Conservation (phyloP, 345 rosid species). For the Gossypium mustelinum region DNA sequence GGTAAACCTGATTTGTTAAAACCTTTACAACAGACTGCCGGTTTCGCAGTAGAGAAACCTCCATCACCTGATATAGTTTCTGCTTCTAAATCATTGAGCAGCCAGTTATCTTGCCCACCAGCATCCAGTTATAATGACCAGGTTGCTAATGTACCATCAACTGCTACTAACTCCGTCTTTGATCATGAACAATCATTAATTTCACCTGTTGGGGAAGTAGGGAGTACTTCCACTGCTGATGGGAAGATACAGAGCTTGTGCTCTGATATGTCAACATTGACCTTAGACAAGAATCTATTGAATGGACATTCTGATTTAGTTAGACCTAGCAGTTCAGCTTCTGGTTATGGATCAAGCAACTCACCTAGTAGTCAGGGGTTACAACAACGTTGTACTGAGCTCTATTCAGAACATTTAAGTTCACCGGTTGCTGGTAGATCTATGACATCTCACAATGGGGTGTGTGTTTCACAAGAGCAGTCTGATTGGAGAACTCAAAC, state of each 20-base stretch:
- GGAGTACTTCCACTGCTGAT: constrained; percentile 11
- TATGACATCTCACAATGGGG: constrained; percentile 25
- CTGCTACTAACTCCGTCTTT: constrained; percentile 20
- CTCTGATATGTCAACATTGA: constrained; percentile 34
- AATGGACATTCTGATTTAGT: constrained; percentile 31
- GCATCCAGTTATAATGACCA: constrained; percentile 30
- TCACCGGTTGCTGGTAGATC: constrained; percentile 26
- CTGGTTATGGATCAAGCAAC: constrained; percentile 40
- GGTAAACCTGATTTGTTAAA: constrained; percentile 32
- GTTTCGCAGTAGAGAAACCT: constrained; percentile 28
- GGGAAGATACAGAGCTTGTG: constrained; percentile 30
- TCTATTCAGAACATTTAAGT: constrained; percentile 23
- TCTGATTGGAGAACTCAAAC: constrained; percentile 42
- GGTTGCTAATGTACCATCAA: constrained; percentile 18
- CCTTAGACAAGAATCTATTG: constrained; percentile 28
- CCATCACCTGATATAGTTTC: constrained; percentile 27
- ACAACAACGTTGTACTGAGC: constrained; percentile 32
- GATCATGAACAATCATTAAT: constrained; percentile 16
- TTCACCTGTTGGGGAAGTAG: constrained; percentile 23
- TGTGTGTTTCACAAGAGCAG: constrained; percentile 25
- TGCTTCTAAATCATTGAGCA: constrained; percentile 22
- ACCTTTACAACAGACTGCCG: constrained; percentile 29
- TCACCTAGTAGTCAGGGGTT: constrained; percentile 31
- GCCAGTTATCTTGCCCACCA: constrained; percentile 24
- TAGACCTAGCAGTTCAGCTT: constrained; percentile 25